Evolutionary conservation across 2,329 filamentous ascomycete genomes (phyloP).

Genomic region (Exophiala sideris): DNA sequence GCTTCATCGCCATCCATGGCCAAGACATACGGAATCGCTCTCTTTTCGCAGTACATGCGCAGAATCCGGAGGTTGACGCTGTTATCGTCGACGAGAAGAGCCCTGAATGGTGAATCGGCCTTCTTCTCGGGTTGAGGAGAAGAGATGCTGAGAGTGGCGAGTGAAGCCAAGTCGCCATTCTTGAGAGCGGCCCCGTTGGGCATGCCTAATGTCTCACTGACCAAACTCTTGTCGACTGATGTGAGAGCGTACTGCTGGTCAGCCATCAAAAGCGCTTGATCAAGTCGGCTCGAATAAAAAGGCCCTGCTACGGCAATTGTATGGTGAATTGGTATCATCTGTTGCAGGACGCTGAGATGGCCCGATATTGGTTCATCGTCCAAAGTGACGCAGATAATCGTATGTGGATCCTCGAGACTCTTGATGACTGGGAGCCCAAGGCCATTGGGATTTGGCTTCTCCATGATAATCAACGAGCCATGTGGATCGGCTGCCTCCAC

Average conservation of each 20-base stretch:
- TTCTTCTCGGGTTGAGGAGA: background rate
- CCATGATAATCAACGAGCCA: background rate
- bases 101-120: background rate
- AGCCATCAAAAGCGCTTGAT: background rate
- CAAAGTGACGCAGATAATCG: background rate
- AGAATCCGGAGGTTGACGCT: slow-evolving; percentile 26
- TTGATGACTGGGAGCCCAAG: background rate
- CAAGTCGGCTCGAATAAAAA: background rate
- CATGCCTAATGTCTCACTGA: background rate
- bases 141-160: background rate
- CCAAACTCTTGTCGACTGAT: background rate
- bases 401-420: background rate
- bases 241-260: background rate
- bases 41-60: slow-evolving; percentile 27
- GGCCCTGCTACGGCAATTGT: background rate
- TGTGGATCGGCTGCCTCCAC: background rate
- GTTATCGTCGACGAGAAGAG: slow-evolving; percentile 26
- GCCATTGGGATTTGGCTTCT: background rate
- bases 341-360: background rate
- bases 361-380: background rate
- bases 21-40: slow-evolving; percentile 16
- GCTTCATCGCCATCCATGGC: slow-evolving; percentile 11
- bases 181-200: too few species aligned
- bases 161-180: background rate
- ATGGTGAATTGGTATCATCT: background rate